These are phyloP conservation scores for Solanum pinnatisectum DNA, from an alignment of 257 asterid species.

Conservation along the genomic window DNA sequence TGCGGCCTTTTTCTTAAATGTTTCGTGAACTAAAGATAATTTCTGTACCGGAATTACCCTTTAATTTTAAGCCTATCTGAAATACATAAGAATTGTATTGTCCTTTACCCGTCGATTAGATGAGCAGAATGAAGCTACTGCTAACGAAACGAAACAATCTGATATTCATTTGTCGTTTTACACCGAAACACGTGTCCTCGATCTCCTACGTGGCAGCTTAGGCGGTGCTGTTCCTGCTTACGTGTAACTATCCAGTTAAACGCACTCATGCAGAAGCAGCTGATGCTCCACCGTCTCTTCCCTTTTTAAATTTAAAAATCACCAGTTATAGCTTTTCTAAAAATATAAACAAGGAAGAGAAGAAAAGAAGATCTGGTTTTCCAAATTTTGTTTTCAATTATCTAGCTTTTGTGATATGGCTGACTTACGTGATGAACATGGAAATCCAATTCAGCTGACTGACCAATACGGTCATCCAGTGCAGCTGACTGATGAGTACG, in stretches of 20 bases:
- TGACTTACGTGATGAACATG: slow-evolving; percentile 65
- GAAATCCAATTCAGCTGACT: slow-evolving; percentile 70
- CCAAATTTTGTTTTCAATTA: neutral
- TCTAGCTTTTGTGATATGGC: slow-evolving; percentile 2
- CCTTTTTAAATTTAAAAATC: slow-evolving; percentile 3
- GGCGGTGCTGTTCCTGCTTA: neutral
- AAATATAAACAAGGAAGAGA: neutral
- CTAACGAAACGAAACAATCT: neutral
- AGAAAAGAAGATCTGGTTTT: neutral
- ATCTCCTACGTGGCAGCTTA: slow-evolving; percentile 16
- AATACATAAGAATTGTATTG: neutral
- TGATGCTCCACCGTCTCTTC: slow-evolving; percentile 11
- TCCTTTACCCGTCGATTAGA: neutral
- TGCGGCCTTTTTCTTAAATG: neutral
- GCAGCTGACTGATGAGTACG: slow-evolving; percentile 53
- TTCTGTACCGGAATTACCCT: neutral
- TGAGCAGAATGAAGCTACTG: neutral
- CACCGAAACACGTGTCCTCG: neutral
- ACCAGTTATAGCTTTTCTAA: neutral
- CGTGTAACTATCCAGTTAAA: slow-evolving; percentile 23
- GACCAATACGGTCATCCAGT: slow-evolving; percentile 61
- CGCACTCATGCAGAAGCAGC: slow-evolving; percentile 37
- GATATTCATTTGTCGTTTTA: neutral
- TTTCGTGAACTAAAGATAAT: neutral
- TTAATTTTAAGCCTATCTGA: neutral